Evolutionary conservation across 169 alveolate species (phyloP).

Genomic region (Theileria annulata): DNA sequence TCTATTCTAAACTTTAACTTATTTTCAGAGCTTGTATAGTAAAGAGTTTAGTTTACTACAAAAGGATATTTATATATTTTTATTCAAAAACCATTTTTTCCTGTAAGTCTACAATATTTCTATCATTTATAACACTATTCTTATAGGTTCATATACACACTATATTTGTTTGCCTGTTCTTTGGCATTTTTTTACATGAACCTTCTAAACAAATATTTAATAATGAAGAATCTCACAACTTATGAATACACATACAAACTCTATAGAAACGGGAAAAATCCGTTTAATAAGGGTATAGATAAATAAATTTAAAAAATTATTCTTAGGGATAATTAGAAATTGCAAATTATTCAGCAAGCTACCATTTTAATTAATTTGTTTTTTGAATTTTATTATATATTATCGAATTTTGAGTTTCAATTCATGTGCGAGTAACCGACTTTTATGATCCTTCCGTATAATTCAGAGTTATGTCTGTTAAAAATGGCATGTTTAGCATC

Average conservation of each 20-base stretch:
- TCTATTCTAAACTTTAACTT: background rate
- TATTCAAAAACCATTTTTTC: background rate
- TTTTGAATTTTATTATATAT: background rate
- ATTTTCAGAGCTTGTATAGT: slow-evolving; percentile 1
- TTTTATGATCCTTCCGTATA: slow-evolving; percentile 73
- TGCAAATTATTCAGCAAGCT: background rate
- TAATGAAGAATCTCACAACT: slow-evolving; percentile 26
- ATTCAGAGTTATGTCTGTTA: slow-evolving; percentile 75
- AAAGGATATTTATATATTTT: background rate
- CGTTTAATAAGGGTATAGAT: slow-evolving; percentile 48
- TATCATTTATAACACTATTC: background rate
- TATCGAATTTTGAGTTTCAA: background rate
- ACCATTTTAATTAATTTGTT: background rate
- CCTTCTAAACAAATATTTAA: slow-evolving; percentile 16
- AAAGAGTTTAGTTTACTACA: background rate
- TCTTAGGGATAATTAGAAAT: slow-evolving; percentile 12
- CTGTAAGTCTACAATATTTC: background rate
- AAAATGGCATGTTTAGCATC: slow-evolving; percentile 80
- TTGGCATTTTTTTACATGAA: background rate
- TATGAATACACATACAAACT: slow-evolving; percentile 40
- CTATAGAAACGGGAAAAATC: slow-evolving; percentile 27
- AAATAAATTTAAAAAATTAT: background rate
- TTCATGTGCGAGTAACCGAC: slow-evolving; percentile 66
- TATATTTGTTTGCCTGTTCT: background rate
- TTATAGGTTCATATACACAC: slow-evolving; percentile 17